Base-by-base conservation (phyloP, 1,284 basidiomycete species). In the Apiotrichum domesticum region DNA sequence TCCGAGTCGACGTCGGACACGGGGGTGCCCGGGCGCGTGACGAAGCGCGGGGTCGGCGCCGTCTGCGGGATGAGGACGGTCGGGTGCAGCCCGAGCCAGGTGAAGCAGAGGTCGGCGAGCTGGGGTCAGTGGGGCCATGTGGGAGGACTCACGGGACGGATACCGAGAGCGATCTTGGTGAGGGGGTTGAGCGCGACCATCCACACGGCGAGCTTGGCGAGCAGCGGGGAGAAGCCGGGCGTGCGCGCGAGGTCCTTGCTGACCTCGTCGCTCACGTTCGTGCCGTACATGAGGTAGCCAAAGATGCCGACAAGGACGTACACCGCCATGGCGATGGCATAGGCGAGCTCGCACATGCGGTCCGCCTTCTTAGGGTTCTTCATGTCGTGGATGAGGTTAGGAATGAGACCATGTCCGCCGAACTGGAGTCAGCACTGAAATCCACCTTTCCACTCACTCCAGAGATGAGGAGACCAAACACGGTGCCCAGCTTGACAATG, bases 231-330 rank as follows among this genome's bases (percentile, higher is more conserved):
- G 70, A 88, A 92, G 3, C 87, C 89, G 0, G 85, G 81, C 0
- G 87, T 90, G 29, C 78, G 79, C 21, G 92, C 82, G 33, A 98
- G 77, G 72, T 97, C 87, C 62, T 84, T 83, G 65, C 89, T 94
- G 60, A 90, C 88, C 80, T 95, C 92, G 59, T 91, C 90, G 65
- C 83, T 84, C 53, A 95, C 90, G 51, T 77, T 67, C 57, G 82
- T 80, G n/a, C 92, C 92, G 74, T 92, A 95, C 93, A 97, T 97
- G 33, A 90, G 74, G 66, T 96, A 97, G 1, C 94, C 93, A 40
- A 84, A 84, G 57, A 84, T 83, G 13, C 88, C 91, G 55, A 96
- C 89, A 6, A 86, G 58, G 9, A 85, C 77, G 69, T 94, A 95
- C n/a, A 93, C 80, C 39, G 81, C 77, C 3, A 89, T 91, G 2